Conservation (phyloP, 1,284 basidiomycete genomes). For the Ustilago trichophora region DNA sequence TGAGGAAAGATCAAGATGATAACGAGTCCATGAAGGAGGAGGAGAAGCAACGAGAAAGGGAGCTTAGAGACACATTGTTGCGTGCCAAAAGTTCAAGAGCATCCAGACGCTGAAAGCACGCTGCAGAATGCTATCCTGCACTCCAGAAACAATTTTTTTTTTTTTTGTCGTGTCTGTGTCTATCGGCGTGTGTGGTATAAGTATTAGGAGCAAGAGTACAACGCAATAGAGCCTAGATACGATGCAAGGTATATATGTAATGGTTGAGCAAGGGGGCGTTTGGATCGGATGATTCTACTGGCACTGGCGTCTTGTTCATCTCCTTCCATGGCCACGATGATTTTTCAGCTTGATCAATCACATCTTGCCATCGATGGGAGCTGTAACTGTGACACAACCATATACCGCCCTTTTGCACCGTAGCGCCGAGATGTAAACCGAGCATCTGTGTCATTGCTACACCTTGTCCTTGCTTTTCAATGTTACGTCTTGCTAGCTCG, state of each 20-base stretch:
- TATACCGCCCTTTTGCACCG: neutral
- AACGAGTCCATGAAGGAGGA: neutral
- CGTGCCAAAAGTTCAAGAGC: slow-evolving; percentile 11
- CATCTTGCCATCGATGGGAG: slow-evolving; percentile 25
- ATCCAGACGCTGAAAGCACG: neutral
- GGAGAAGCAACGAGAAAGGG: slow-evolving; percentile 8
- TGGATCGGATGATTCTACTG: slow-evolving; percentile 5
- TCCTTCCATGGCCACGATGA: slow-evolving; percentile 9
- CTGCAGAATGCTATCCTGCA: no score
- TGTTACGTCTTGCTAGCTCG: neutral
- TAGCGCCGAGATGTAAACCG: slow-evolving; percentile 4
- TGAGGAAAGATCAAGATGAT: slow-evolving; percentile 1
- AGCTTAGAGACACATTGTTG: slow-evolving; percentile 24
- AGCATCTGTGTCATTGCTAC: slow-evolving; percentile 24
- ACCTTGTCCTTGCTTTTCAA: neutral
- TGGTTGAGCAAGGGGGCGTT: slow-evolving; percentile 31
- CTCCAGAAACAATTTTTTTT: no score
- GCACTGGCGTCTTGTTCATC: neutral
- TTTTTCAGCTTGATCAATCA: neutral
- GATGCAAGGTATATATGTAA: slow-evolving; percentile 30
- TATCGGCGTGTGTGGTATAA: no score
- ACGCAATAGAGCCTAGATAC: slow-evolving; percentile 1
- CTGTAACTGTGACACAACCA: slow-evolving; percentile 46
- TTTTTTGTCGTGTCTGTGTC: no score
- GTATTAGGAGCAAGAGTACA: no score